Evolutionary conservation across 192 early-diverging fungal genomes (phyloP).

Genomic region (Geranomyces variabilis): DNA sequence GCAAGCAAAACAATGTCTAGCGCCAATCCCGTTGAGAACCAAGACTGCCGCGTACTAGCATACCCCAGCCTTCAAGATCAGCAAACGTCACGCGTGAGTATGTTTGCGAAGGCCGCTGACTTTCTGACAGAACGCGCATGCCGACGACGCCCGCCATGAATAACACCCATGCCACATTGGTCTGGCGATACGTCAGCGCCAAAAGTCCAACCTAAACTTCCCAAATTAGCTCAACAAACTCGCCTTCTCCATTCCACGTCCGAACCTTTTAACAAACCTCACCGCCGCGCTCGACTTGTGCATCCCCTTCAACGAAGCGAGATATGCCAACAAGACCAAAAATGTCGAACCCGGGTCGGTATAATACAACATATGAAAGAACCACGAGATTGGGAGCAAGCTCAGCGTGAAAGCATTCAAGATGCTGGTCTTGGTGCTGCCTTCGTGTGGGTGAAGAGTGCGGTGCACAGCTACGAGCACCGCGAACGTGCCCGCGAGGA

Average conservation of each 20-base stretch:
- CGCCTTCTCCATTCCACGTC: background rate
- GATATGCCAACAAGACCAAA: conserved; percentile 73
- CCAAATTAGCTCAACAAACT: background rate
- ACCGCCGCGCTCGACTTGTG: conserved; percentile 63
- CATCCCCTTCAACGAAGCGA: conserved; percentile 49
- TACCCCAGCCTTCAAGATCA: no score
- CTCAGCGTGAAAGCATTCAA: conserved; percentile 44
- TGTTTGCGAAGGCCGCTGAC: background rate
- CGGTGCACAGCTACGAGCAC: conserved; percentile 18
- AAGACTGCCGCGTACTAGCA: no score
- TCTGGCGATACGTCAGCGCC: conserved; percentile 78
- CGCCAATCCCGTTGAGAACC: no score
- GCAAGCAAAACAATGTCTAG: no score
- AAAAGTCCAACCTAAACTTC: conserved; percentile 32
- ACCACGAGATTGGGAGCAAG: conserved; percentile 79
- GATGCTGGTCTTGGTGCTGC: background rate
- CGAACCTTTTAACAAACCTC: conserved; percentile 27
- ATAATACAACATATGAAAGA: conserved; percentile 88
- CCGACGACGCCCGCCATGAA: conserved; percentile 59
- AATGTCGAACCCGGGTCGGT: conserved; percentile 87
- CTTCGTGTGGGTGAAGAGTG: conserved; percentile 20
- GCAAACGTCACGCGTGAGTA: background rate
- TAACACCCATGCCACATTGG: conserved; percentile 86
- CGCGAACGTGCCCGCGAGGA: conserved; percentile 37
- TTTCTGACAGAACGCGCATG: conserved; percentile 25